phyloP scores from a whole-genome alignment of 495 filamentous ascomycete genomes.

The Astrothelium macrocarpum region DNA sequence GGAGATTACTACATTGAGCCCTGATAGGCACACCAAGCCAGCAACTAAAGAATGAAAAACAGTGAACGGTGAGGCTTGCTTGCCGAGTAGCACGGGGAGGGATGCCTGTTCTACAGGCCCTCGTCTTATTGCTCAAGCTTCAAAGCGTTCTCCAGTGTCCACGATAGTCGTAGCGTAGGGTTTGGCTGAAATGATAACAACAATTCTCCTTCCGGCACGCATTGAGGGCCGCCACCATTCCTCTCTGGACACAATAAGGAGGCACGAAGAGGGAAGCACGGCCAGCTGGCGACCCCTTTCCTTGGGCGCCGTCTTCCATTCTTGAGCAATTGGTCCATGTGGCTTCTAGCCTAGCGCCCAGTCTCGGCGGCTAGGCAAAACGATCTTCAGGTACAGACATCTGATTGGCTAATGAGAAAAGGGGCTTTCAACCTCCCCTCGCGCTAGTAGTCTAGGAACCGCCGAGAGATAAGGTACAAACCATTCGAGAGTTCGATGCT shows the following conservation, averaged over 20 bases:
- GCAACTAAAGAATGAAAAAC: neutral
- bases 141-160: neutral
- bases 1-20: conserved; percentile 1
- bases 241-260: neutral
- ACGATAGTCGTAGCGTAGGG: neutral
- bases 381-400: neutral
- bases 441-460: neutral
- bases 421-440: conserved; percentile 1
- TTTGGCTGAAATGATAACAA: neutral
- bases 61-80: neutral
- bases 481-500: too few species aligned
- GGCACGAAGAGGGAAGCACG: neutral
- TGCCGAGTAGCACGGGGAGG: neutral
- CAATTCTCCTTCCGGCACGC: neutral
- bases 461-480: neutral
- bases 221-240: neutral
- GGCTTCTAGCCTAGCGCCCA: neutral
- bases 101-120: neutral
- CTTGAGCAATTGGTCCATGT: conserved; percentile 2
- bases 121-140: neutral
- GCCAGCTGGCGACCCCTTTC: neutral
- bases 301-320: neutral
- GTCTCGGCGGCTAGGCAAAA: neutral
- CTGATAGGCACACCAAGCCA: neutral
- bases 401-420: neutral